A percentile compares a stretch with the other conserved stretches of the same genome.
Evolutionary conservation across 176 grass and related monocot species (phyloP).

Genomic region (Oryza glaberrima): DNA sequence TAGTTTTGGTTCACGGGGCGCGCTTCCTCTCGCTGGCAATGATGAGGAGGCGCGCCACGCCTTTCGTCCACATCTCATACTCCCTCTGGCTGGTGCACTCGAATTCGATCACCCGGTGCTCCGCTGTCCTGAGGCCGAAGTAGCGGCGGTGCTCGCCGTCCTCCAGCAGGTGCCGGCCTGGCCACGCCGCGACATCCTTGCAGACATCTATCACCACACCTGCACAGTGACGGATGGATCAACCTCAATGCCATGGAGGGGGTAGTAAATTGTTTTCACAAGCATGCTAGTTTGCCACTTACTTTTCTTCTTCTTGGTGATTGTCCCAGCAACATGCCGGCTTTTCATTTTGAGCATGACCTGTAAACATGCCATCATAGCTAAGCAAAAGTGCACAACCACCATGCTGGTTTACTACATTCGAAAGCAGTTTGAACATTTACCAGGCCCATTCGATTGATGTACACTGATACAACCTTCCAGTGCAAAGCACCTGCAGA

Average conservation of each 20-base stretch:
- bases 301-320: constrained; percentile 99
- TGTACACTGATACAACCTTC: constrained; percentile 93
- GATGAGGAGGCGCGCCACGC: constrained; percentile 71
- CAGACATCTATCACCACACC: constrained; percentile 89
- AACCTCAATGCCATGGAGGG: neutral
- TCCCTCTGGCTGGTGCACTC: constrained; percentile 85
- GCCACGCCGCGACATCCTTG: constrained; percentile 80
- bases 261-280: neutral
- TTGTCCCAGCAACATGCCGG: constrained; percentile 82
- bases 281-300: constrained; percentile 13
- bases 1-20: constrained; percentile 22
- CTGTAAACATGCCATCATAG: constrained; percentile 33
- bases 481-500: constrained; percentile 75
- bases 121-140: constrained; percentile 81
- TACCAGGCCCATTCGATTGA: constrained; percentile 93
- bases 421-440: neutral
- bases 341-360: constrained; percentile 97
- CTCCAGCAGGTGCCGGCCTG: constrained; percentile 88
- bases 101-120: constrained; percentile 90
- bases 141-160: constrained; percentile 88
- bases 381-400: neutral
- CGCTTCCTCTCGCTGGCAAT: constrained; percentile 69
- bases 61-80: constrained; percentile 90
- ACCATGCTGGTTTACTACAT: neutral
- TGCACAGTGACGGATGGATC: constrained; percentile 33